phyloP scores from a whole-genome alignment of 805 yeast species.

The Grigorovia jiainica region DNA sequence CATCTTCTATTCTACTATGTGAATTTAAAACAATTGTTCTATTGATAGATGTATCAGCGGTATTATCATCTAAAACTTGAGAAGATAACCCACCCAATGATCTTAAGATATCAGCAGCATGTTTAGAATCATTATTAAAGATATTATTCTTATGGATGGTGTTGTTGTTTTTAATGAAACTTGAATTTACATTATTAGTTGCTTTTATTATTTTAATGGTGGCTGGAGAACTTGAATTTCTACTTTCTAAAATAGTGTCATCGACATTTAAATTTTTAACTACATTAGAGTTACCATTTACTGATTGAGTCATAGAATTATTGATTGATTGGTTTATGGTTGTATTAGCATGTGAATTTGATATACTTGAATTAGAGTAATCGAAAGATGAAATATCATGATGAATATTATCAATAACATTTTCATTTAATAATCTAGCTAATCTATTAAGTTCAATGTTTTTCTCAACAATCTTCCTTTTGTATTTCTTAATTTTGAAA shows the following conservation, averaged over 20 bases:
- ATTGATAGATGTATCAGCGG: constrained; percentile 9
- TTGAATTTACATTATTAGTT: too few relatives aligned
- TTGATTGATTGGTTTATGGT: neutral
- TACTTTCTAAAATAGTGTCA: too few relatives aligned
- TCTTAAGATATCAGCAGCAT: constrained; percentile 28
- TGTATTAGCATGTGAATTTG: neutral
- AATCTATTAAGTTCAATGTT: constrained; percentile 37
- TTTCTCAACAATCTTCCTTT: constrained; percentile 33
- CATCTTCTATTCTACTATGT: constrained; percentile 7
- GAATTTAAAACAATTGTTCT: constrained; percentile 6
- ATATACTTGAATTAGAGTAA: constrained; percentile 5
- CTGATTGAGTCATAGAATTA: too few relatives aligned
- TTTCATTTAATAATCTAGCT: constrained; percentile 26
- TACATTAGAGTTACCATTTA: too few relatives aligned
- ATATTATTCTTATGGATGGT: too few relatives aligned
- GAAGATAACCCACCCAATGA: constrained; percentile 48
- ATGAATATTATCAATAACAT: constrained; percentile 7
- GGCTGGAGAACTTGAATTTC: too few relatives aligned
- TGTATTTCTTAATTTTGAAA: constrained; percentile 36
- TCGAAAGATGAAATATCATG: constrained; percentile 7
- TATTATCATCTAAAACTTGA: constrained; percentile 34
- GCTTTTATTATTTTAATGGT: too few relatives aligned
- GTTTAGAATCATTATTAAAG: neutral
- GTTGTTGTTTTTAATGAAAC: too few relatives aligned
- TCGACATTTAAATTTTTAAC: too few relatives aligned